Evolutionary conservation across 2,329 filamentous ascomycete genomes (phyloP).

Genomic region (Clarireedia hainanense): DNA sequence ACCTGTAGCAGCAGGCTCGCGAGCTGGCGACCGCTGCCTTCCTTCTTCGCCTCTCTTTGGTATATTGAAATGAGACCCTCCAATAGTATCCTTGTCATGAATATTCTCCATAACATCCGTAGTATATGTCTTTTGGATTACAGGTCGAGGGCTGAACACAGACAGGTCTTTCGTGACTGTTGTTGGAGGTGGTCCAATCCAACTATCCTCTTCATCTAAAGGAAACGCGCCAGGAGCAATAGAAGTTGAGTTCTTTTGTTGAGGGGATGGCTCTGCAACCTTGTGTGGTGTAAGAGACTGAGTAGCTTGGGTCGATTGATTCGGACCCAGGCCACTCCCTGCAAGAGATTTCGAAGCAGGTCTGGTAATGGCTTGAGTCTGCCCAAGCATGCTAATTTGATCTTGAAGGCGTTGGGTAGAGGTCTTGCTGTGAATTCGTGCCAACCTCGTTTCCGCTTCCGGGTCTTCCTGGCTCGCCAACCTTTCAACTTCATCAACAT

Average conservation of each 20-base stretch:
- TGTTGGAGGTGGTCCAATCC: slow-evolving; percentile 47
- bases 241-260: slow-evolving; percentile 11
- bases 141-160: slow-evolving; percentile 41
- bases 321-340: slow-evolving; percentile 13
- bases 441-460: slow-evolving; percentile 33
- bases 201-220: slow-evolving; percentile 50
- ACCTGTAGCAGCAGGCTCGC: slow-evolving; percentile 25
- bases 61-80: slow-evolving; percentile 39
- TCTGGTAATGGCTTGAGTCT: slow-evolving; percentile 35
- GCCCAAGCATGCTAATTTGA: slow-evolving; percentile 70
- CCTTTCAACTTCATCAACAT: slow-evolving; percentile 23
- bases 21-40: slow-evolving; percentile 24
- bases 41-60: slow-evolving; percentile 35
- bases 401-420: slow-evolving; percentile 93
- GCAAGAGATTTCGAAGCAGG: slow-evolving; percentile 29
- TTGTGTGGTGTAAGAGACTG: slow-evolving; percentile 14
- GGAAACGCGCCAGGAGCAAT: slow-evolving; percentile 53
- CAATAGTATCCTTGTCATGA: slow-evolving; percentile 40
- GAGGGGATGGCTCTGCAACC: slow-evolving; percentile 9
- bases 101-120: slow-evolving; percentile 54
- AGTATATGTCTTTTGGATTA: slow-evolving; percentile 52
- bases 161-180: slow-evolving; percentile 24
- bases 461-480: slow-evolving; percentile 11
- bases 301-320: slow-evolving; percentile 16
- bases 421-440: slow-evolving; percentile 67